Percentiles rank a stretch among this genome's conserved stretches.
Evolutionary conservation across 495 filamentous ascomycete genomes (phyloP).

Genomic region (Barbatosphaeria neglecta): DNA sequence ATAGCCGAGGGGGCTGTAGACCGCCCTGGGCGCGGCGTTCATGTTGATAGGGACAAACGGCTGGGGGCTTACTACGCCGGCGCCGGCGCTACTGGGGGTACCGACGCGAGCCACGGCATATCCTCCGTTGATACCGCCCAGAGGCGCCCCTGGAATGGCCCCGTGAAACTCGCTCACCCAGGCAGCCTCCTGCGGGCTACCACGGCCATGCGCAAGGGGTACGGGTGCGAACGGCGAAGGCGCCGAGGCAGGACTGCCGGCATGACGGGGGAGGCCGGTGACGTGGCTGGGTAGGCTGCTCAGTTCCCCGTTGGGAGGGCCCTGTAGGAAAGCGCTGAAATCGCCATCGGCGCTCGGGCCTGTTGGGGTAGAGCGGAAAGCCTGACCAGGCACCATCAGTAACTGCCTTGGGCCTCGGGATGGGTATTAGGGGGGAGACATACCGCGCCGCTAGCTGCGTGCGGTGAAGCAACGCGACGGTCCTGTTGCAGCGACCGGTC

Average conservation of each 20-base stretch:
- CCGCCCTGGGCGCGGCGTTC: not conserved
- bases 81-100: not conserved
- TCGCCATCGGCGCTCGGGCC: not conserved
- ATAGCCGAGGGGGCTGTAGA: not conserved
- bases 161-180: not conserved
- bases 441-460: conserved; percentile 6
- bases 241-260: not conserved
- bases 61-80: not conserved
- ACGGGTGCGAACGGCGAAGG: not conserved
- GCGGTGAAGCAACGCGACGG: conserved; percentile 25
- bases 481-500: conserved; percentile 84
- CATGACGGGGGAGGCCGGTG: not conserved
- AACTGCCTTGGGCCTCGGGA: not conserved
- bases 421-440: conserved; percentile 3
- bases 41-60: not conserved
- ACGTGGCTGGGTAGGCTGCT: not conserved
- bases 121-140: not conserved
- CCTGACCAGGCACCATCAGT: not conserved
- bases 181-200: not conserved
- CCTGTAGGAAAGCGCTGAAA: not conserved
- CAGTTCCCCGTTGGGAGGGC: not conserved
- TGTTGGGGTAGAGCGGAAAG: not conserved
- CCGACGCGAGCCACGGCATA: not conserved
- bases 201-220: not conserved
- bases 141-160: not conserved